These are phyloP conservation scores for Simmondsia chinensis DNA, from an alignment of 148 eudicot genomes.

Conservation along the genomic window DNA sequence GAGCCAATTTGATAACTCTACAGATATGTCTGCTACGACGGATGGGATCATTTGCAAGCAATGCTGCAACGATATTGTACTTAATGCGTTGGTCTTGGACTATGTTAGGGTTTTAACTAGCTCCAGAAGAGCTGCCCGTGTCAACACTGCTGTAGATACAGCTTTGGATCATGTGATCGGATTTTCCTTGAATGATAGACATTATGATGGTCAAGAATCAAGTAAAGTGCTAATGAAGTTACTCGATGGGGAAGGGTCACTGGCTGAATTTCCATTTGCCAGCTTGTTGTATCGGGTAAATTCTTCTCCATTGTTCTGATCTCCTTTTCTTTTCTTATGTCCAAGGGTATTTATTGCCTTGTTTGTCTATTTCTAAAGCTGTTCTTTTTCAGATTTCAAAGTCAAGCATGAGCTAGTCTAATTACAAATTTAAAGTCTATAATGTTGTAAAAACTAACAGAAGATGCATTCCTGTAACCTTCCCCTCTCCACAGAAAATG, in stretches of 20 bases:
- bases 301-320: conserved; percentile 5
- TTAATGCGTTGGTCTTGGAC: conserved; percentile 80
- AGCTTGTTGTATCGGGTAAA: conserved; percentile 76
- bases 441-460: too few species aligned
- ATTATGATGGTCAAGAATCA: conserved; percentile 23
- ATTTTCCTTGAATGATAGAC: conserved; percentile 33
- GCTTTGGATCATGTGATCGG: conserved; percentile 65
- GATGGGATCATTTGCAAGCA: conserved; percentile 75
- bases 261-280: conserved; percentile 85
- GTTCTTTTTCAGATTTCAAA: too few species aligned
- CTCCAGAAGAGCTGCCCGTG: conserved; percentile 57
- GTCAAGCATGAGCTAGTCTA: too few species aligned
- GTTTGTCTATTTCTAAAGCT: too few species aligned
- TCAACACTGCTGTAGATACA: conserved; percentile 44
- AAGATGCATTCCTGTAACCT: too few species aligned
- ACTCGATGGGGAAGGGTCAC: conserved; percentile 73
- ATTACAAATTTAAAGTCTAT: too few species aligned
- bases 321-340: too few species aligned
- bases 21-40: conserved; percentile 34
- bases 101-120: conserved; percentile 69
- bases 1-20: conserved; percentile 31
- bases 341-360: too few species aligned
- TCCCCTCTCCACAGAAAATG: too few species aligned
- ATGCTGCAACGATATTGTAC: conserved; percentile 72
- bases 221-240: conserved; percentile 27